phyloP scores from a whole-genome alignment of 108 stramenopile species.

The Cyclotella sp. region DNA sequence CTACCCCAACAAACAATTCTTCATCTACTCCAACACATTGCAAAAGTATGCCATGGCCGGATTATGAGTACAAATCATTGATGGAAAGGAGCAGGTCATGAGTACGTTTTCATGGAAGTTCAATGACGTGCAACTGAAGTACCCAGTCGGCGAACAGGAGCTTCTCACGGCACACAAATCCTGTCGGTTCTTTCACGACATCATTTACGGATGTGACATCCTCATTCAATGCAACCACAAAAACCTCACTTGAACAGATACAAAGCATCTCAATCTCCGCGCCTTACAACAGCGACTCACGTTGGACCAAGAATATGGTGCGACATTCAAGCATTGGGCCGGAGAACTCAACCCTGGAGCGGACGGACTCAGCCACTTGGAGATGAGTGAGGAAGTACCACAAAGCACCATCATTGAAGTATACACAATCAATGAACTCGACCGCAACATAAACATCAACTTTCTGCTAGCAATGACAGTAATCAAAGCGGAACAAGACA shows the following conservation, averaged over 20 bases:
- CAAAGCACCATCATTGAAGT: background rate
- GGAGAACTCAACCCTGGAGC: conserved; percentile 22
- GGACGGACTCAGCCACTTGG: conserved; percentile 14
- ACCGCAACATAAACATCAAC: background rate
- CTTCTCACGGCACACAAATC: no score
- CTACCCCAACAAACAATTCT: no score
- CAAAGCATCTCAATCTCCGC: conserved; percentile 5
- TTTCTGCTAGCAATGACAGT: conserved; percentile 13
- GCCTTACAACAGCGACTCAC: background rate
- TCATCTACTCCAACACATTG: no score
- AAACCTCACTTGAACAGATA: background rate
- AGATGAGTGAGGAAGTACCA: conserved; percentile 11
- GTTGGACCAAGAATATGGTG: conserved; percentile 8
- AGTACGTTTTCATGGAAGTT: conserved; percentile 35
- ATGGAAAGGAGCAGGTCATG: conserved; percentile 16
- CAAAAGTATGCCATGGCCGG: conserved; percentile 48
- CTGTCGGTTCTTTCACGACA: no score
- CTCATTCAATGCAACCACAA: conserved; percentile 9
- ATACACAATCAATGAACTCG: conserved; percentile 5
- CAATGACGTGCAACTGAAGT: no score
- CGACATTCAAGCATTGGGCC: conserved; percentile 1
- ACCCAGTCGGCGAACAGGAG: no score
- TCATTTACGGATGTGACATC: conserved; percentile 23
- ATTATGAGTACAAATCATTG: conserved; percentile 41
- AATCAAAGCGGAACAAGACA: conserved; percentile 8